A percentile compares a stretch with the other conserved stretches of the same genome.
These are phyloP conservation scores for Akebia trifoliata DNA, from an alignment of 164 flowering plant species.

Conservation along the genomic window DNA sequence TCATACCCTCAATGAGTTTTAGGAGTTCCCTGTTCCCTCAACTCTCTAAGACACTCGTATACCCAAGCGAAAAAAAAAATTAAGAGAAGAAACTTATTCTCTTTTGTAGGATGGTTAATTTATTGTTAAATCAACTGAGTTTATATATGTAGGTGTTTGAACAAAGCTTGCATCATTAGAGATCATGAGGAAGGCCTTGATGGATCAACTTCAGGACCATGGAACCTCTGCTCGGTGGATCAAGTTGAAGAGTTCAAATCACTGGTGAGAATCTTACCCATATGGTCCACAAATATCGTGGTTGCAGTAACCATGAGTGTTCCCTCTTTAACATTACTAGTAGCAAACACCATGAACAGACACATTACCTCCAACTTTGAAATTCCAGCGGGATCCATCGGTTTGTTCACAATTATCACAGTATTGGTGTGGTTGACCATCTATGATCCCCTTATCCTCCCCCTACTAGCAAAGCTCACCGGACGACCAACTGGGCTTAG, in stretches of 20 bases:
- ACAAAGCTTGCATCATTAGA: neutral
- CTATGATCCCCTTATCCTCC: constrained; percentile 6
- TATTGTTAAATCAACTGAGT: no score
- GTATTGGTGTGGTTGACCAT: neutral
- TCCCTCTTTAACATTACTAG: neutral
- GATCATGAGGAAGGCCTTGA: neutral
- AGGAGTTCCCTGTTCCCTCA: no score
- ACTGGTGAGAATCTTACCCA: constrained; percentile 3
- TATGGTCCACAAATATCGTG: constrained; percentile 6
- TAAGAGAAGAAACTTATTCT: no score
- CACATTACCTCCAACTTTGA: constrained; percentile 7
- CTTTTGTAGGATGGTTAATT: no score
- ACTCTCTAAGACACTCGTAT: no score
- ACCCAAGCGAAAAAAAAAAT: no score
- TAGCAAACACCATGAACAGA: constrained; percentile 9
- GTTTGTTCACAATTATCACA: neutral
- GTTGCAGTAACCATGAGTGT: neutral
- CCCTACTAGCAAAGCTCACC: neutral
- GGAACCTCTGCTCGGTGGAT: constrained; percentile 11
- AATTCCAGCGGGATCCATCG: constrained; percentile 10
- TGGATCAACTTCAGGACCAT: constrained; percentile 7
- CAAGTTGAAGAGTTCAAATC: constrained; percentile 13
- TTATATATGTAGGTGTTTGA: neutral
- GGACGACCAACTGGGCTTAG: neutral
- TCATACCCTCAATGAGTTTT: no score